phyloP scores from a whole-genome alignment of 2,329 filamentous ascomycete species.

The Ophiostoma novo-ulmi region DNA sequence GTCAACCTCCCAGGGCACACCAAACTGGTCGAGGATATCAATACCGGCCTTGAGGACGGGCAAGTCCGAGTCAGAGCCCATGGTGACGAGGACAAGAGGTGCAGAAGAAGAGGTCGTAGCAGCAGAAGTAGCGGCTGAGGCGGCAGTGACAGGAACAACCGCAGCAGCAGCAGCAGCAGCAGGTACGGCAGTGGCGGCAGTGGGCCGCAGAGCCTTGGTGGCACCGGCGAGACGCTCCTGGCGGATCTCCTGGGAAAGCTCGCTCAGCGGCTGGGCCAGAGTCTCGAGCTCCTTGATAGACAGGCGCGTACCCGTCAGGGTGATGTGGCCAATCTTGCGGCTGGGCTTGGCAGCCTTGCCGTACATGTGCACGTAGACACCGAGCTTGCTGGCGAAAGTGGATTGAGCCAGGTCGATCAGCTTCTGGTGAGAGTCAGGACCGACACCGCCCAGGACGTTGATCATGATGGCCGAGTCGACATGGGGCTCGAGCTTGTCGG shows the following conservation, averaged over 20 bases:
- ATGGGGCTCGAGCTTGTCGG: constrained; percentile 51
- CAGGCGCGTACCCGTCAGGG: constrained; percentile 65
- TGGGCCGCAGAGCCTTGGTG: constrained; percentile 37
- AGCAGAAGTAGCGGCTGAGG: constrained; percentile 17
- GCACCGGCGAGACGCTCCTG: constrained; percentile 47
- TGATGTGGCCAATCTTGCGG: constrained; percentile 94
- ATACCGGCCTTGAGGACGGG: constrained; percentile 61
- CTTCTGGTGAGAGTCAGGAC: constrained; percentile 54
- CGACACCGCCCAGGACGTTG: constrained; percentile 70
- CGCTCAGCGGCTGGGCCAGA: constrained; percentile 63
- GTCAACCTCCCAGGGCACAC: constrained; percentile 65
- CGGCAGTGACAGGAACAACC: not conserved
- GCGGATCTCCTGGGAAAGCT: constrained; percentile 56
- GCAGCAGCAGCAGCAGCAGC: not conserved
- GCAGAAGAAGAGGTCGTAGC: constrained; percentile 26
- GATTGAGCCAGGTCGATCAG: constrained; percentile 45
- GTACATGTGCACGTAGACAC: constrained; percentile 73
- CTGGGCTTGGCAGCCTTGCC: constrained; percentile 83
- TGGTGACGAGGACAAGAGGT: constrained; percentile 69
- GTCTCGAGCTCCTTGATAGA: constrained; percentile 52
- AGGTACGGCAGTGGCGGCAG: not conserved
- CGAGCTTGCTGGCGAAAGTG: constrained; percentile 43
- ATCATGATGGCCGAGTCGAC: constrained; percentile 68
- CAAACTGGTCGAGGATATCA: constrained; percentile 61
- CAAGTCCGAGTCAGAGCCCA: constrained; percentile 78